Evolutionary conservation across 441 rosid genomes (phyloP).

Genomic region (Dalechampia spathulata): DNA sequence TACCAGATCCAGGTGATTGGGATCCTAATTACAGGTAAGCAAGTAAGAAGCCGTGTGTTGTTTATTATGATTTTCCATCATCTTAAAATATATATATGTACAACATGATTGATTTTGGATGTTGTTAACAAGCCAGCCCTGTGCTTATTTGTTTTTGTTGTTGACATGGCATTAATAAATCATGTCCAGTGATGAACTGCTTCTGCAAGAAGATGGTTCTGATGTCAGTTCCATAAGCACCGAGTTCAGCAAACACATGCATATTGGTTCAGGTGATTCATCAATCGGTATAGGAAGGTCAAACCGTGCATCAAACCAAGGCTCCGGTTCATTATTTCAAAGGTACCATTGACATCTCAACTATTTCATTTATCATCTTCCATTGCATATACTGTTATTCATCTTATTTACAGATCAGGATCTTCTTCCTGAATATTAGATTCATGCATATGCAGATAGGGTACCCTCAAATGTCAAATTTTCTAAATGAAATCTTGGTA

Average conservation of each 20-base stretch:
- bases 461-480: not conserved
- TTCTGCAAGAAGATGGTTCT: conserved; percentile 79
- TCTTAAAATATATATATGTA: too few species aligned
- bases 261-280: conserved; percentile 51
- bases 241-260: conserved; percentile 73
- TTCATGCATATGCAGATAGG: too few species aligned
- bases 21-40: conserved; percentile 96
- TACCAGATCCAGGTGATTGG: conserved; percentile 99
- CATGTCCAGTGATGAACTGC: conserved; percentile 74
- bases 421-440: too few species aligned
- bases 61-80: too few species aligned
- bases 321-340: conserved; percentile 44
- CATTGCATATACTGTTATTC: not conserved
- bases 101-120: too few species aligned
- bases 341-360: conserved; percentile 35
- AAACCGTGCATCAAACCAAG: conserved; percentile 32
- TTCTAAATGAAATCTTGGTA: not conserved
- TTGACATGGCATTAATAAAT: conserved; percentile 12
- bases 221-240: conserved; percentile 47
- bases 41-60: too few species aligned
- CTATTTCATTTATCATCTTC: not conserved
- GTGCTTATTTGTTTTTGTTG: too few species aligned
- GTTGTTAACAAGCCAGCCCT: too few species aligned
- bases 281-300: conserved; percentile 37
- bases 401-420: too few species aligned